Base-by-base conservation (phyloP, 352 stramenopile species). In the Globisporangium sylvaticum region DNA sequence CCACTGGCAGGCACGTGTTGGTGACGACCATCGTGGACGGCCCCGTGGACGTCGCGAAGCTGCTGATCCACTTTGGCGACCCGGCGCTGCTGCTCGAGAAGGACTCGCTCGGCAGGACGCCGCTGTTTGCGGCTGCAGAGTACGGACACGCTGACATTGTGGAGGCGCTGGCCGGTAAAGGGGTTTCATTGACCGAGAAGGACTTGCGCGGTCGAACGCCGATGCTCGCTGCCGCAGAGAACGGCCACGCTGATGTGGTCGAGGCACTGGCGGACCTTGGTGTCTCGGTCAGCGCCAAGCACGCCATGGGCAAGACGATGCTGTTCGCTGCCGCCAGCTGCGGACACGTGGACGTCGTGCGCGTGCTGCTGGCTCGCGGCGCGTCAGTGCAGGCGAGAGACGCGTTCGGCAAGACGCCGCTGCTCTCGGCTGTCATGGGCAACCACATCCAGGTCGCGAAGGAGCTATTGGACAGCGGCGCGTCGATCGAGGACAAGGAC, bases 51-150 rank as follows among this genome's bases (percentile, higher is more conserved):
- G 55, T 68, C 42, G 64, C 64, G 1, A 68, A 68, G 22, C 39
- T 68, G n/a, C 42, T 68, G 39, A 68, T 68, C 31, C 64, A 68
- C 55, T 68, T 68, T 37, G 64, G 64, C 29, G 64, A 68, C 42
- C 64, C 64, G 15, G 55, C 24, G 54, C 42, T 68, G 42, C 55
- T 64, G 31, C 39, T 52, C 9, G 64, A 68, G 24, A 62, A 57
- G 22, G 64, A 68, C 32, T 31, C 64, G 22, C 64, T 56, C 42
- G 64, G 55, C 42, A 59, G 55, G 22, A 64, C 64, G 29, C 55
- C 64, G 24, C 42, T 68, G 3, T 64, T 68, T 20, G 64, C 64
- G 6, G 64, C 64, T 8, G 64, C 64, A 0, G 64, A 68, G 54
- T 32, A 2, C n/a, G 64, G 64, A 12, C 18, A 68, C 14, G 64